Evolutionary conservation across 805 yeast species (phyloP), one percentile per base, ranked within the genome.

Genomic region (Candida peoriensis): DNA sequence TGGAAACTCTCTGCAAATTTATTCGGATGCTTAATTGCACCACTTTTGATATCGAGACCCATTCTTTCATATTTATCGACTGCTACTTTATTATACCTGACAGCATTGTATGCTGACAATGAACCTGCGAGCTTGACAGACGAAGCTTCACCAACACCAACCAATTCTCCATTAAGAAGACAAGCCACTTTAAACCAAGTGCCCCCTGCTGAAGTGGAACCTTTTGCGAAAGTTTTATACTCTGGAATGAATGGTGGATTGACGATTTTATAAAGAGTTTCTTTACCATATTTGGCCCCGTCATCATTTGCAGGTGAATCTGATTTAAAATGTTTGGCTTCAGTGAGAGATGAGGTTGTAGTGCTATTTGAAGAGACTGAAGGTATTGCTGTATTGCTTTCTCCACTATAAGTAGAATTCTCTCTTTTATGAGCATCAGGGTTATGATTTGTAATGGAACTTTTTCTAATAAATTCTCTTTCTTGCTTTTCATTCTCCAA

Each of bases 101-200:
- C 61, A 0, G 89, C 95, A 37, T 68, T 63, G 74, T 76, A 78
- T 0, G 97, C 97, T 0, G 96, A 96, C 34, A 76, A 62, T 14
- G 75, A 57, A 1, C 95, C 89, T 0, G 96, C 96, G 11, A 73
- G 76, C 52, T 81, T 82, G 3, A 66, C 62, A 41, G 72, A 78
- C 12, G 27, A 11, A 11, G 81, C 96, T 8, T 60, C 63, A 5
- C 96, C 97, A 5, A 57, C 57, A 1, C 95, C 95, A 16, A 88
- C 48, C 6, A 66, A 65, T 8, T 76, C 61, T 17, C 81, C 88
- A 39, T 70, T 72, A 4, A 72, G 77, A 57, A 85, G 71, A 48
- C 88, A 80, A 13, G 68, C 65, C 11, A 82, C 81, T 8, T 62
- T 55, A 46, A 62, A 78, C 6, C 66, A 66, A 17, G 39, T 33